Evolutionary conservation across 1,139 yeast genomes (phyloP).

Genomic region (Candida sanyaensis): DNA sequence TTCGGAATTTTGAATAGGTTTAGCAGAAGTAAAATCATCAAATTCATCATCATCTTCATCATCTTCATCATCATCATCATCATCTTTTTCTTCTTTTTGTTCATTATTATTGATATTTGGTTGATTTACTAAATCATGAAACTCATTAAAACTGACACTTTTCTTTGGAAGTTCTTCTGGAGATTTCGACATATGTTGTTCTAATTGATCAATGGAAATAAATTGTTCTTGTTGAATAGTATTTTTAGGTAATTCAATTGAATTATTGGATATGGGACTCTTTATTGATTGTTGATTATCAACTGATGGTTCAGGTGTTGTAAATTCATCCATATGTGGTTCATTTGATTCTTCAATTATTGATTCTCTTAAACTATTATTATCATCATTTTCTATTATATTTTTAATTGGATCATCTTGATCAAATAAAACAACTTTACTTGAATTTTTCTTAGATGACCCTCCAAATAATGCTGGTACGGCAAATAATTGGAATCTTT

Average conservation of each 20-base stretch:
- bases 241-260: not conserved
- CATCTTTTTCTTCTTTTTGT: too few relatives aligned
- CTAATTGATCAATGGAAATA: conserved; percentile 9
- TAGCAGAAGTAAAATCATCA: conserved; percentile 21
- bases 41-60: conserved; percentile 19
- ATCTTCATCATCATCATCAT: conserved; percentile 7
- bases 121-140: not conserved
- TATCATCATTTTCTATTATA: not conserved
- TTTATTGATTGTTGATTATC: not conserved
- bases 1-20: conserved; percentile 7
- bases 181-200: conserved; percentile 5
- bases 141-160: not conserved
- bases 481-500: conserved; percentile 11
- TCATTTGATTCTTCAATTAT: not conserved
- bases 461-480: conserved; percentile 8
- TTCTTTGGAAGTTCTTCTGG: not conserved
- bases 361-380: not conserved
- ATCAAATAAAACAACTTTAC: conserved; percentile 7
- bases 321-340: not conserved
- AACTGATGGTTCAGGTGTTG: not conserved
- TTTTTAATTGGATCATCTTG: not conserved
- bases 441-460: conserved; percentile 8
- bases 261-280: not conserved
- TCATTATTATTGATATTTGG: not conserved
- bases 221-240: not conserved